These are phyloP conservation scores for Aspergillus indologenus DNA, from an alignment of 495 filamentous ascomycete genomes.

Conservation along the genomic window DNA sequence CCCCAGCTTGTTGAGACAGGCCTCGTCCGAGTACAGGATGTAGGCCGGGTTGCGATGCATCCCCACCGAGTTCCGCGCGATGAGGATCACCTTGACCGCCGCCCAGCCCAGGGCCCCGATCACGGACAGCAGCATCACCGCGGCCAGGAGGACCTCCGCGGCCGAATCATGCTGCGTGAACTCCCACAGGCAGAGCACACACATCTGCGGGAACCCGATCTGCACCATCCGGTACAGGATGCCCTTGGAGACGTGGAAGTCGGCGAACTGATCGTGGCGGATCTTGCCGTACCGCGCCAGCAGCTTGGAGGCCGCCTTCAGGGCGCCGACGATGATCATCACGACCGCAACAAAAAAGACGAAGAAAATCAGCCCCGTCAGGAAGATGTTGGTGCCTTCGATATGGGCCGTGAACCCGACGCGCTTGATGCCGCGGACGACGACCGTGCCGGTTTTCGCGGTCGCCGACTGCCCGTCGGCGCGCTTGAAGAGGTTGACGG, in stretches of 20 bases:
- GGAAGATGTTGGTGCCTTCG: conserved; percentile 89
- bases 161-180: conserved; percentile 81
- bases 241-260: conserved; percentile 90
- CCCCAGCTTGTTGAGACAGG: conserved; percentile 95
- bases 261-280: conserved; percentile 82
- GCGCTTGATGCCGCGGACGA: conserved; percentile 83
- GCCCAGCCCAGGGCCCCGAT: conserved; percentile 79
- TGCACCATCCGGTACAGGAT: conserved; percentile 88
- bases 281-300: conserved; percentile 71
- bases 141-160: conserved; percentile 81
- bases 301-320: conserved; percentile 77
- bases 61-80: conserved; percentile 81
- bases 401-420: conserved; percentile 84
- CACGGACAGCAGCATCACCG: conserved; percentile 87
- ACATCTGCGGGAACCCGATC: conserved; percentile 93
- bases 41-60: conserved; percentile 98
- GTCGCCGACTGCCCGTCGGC: conserved; percentile 42
- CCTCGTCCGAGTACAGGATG: conserved; percentile 92
- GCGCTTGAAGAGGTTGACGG: conserved; percentile 46
- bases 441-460: conserved; percentile 54
- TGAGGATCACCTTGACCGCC: conserved; percentile 79
- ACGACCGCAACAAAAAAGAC: conserved; percentile 74
- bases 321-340: conserved; percentile 66
- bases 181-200: conserved; percentile 91
- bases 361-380: conserved; percentile 90